Conservation (phyloP, 164 flowering plant genomes). For the Vitis amurensis region DNA sequence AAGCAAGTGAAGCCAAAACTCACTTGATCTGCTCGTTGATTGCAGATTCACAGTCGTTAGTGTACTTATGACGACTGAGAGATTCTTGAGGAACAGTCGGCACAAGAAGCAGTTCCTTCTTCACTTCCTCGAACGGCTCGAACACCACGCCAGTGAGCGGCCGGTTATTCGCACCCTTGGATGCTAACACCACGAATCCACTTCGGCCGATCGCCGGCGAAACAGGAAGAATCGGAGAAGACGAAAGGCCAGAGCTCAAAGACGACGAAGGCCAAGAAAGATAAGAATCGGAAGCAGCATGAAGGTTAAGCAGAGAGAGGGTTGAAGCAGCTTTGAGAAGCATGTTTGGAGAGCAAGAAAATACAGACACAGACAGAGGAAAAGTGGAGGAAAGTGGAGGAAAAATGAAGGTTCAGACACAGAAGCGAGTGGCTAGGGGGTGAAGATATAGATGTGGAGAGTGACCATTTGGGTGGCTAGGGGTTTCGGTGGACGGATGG, state of each 20-base stretch:
- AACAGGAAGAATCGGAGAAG: constrained; percentile 11
- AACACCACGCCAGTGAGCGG: constrained; percentile 78
- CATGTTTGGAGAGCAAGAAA: constrained; percentile 30
- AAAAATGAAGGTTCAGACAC: background rate
- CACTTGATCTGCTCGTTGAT: constrained; percentile 92
- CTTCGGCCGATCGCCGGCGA: constrained; percentile 9
- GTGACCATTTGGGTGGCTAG: background rate
- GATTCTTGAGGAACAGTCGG: constrained; percentile 65
- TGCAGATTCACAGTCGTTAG: constrained; percentile 66
- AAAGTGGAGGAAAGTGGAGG: background rate
- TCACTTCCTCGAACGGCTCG: constrained; percentile 92
- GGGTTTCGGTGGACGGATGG: constrained; percentile 29
- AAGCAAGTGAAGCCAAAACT: constrained; percentile 12
- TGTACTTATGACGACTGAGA: constrained; percentile 70
- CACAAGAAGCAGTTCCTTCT: constrained; percentile 69
- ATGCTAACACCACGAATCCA: constrained; percentile 22
- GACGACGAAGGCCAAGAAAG: constrained; percentile 6
- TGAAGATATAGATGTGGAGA: constrained; percentile 7
- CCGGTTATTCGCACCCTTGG: constrained; percentile 35
- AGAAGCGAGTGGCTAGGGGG: constrained; percentile 14
- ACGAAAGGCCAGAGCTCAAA: background rate
- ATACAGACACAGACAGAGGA: constrained; percentile 3
- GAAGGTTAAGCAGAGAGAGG: constrained; percentile 26
- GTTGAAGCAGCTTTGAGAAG: constrained; percentile 47
- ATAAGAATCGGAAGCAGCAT: constrained; percentile 25